Conservation (phyloP, 192 early-diverging fungal genomes). For the Backusella australiensis region DNA sequence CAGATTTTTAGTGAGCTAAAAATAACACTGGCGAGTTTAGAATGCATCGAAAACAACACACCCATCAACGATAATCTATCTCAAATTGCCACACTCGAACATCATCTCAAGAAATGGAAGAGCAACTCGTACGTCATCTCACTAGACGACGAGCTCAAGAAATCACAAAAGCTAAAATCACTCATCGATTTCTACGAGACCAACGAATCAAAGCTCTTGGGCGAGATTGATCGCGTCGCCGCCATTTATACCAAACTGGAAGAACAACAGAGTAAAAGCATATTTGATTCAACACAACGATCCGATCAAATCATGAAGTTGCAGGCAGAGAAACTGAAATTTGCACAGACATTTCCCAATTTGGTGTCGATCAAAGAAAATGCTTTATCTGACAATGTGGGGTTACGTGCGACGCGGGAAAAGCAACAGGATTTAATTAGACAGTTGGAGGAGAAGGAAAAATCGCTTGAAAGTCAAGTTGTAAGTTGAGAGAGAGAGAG, state of each 20-base stretch:
- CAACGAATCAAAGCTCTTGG: constrained; percentile 53
- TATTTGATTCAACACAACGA: constrained; percentile 72
- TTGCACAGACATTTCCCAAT: constrained; percentile 78
- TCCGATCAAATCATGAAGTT: constrained; percentile 78
- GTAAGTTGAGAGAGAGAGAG: constrained; percentile 27
- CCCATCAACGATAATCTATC: neutral
- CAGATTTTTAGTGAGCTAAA: neutral
- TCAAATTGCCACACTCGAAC: neutral
- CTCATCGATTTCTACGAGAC: constrained; percentile 31
- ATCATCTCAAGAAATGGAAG: neutral
- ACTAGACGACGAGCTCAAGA: neutral
- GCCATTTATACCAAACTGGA: constrained; percentile 77
- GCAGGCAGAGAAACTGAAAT: constrained; percentile 81
- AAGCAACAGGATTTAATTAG: constrained; percentile 86
- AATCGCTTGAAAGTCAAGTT: constrained; percentile 63
- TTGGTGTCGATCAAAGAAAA: constrained; percentile 71
- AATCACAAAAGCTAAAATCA: constrained; percentile 8
- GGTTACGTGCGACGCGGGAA: constrained; percentile 71
- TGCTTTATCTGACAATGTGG: constrained; percentile 52
- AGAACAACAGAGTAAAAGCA: constrained; percentile 78
- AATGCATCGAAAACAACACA: neutral
- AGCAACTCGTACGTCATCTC: neutral
- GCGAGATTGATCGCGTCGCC: constrained; percentile 66
- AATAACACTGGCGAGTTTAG: neutral
- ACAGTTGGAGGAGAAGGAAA: constrained; percentile 78